These are phyloP conservation scores for Epichloe bromicola DNA, from an alignment of 2,329 filamentous ascomycete species.

Conservation along the genomic window DNA sequence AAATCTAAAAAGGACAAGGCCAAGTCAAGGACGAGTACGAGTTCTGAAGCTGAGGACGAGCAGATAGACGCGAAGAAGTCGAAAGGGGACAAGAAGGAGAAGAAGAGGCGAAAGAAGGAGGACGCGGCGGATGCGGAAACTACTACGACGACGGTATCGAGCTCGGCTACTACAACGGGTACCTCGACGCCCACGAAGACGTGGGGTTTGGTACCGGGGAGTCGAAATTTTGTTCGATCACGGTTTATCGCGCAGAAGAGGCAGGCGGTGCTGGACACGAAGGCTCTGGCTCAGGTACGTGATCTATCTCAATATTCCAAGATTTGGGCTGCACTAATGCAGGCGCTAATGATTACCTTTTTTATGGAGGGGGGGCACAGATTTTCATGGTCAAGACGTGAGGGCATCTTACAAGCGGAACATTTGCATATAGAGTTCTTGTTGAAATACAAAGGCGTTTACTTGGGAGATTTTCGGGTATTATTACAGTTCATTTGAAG, in stretches of 20 bases:
- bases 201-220: slow-evolving; percentile 34
- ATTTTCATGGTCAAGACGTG: slow-evolving; percentile 56
- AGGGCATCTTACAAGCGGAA: not conserved
- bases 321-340: not conserved
- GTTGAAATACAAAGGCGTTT: not conserved
- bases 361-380: slow-evolving; percentile 19
- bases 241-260: slow-evolving; percentile 83
- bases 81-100: slow-evolving; percentile 28
- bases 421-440: not conserved
- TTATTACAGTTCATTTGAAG: too few relatives aligned
- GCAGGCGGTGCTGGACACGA: slow-evolving; percentile 66
- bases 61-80: slow-evolving; percentile 20
- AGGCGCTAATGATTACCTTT: not conserved
- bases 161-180: slow-evolving; percentile 20
- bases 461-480: too few relatives aligned
- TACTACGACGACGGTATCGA: slow-evolving; percentile 11
- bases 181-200: slow-evolving; percentile 26
- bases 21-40: slow-evolving; percentile 11
- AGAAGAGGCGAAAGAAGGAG: slow-evolving; percentile 36
- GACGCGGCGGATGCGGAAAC: slow-evolving; percentile 19
- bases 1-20: slow-evolving; percentile 17
- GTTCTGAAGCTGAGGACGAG: slow-evolving; percentile 10
- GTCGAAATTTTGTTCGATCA: slow-evolving; percentile 61
- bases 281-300: slow-evolving; percentile 73
- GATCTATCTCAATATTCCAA: not conserved